Evolutionary conservation across 1,139 yeast species (phyloP).

Genomic region (Saccharomyces hybrid): DNA sequence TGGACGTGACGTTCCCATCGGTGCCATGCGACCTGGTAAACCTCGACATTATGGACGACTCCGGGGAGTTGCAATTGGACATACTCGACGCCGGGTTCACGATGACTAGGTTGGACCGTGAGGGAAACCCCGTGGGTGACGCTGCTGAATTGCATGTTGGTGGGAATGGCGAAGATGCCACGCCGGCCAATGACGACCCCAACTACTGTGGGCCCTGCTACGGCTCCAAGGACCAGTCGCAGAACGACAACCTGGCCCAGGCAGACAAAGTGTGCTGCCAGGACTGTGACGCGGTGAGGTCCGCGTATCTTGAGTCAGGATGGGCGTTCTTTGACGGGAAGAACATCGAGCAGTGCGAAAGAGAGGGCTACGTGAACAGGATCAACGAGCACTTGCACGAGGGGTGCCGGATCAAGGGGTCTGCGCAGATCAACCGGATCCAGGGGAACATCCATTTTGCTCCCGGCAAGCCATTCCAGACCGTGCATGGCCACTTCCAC

Average conservation of each 20-base stretch:
- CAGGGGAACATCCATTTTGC: constrained; percentile 92
- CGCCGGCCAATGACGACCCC: constrained; percentile 25
- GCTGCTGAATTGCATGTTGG: constrained; percentile 34
- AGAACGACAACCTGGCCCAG: constrained; percentile 35
- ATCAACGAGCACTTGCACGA: constrained; percentile 57
- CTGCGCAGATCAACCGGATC: constrained; percentile 72
- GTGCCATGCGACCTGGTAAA: constrained; percentile 69
- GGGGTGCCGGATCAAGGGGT: constrained; percentile 83
- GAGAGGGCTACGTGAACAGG: constrained; percentile 68
- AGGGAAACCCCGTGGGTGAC: constrained; percentile 19
- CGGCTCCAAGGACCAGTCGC: constrained; percentile 65
- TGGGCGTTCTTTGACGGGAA: constrained; percentile 92
- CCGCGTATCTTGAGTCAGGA: constrained; percentile 64
- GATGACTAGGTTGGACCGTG: constrained; percentile 50
- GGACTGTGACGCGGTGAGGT: constrained; percentile 70
- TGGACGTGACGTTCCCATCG: constrained; percentile 75
- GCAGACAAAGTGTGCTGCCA: constrained; percentile 59
- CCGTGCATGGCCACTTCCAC: constrained; percentile 62
- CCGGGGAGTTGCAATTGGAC: constrained; percentile 78
- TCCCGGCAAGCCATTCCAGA: constrained; percentile 65
- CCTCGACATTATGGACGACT: constrained; percentile 69
- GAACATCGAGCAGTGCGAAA: constrained; percentile 81
- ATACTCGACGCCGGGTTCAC: constrained; percentile 62
- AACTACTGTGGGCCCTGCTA: constrained; percentile 83
- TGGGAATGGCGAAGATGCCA: constrained; percentile 21